Percentiles rank a stretch among this genome's conserved stretches.
Conservation (phyloP, 2,329 filamentous ascomycete species). For the Didymella segeticola region DNA sequence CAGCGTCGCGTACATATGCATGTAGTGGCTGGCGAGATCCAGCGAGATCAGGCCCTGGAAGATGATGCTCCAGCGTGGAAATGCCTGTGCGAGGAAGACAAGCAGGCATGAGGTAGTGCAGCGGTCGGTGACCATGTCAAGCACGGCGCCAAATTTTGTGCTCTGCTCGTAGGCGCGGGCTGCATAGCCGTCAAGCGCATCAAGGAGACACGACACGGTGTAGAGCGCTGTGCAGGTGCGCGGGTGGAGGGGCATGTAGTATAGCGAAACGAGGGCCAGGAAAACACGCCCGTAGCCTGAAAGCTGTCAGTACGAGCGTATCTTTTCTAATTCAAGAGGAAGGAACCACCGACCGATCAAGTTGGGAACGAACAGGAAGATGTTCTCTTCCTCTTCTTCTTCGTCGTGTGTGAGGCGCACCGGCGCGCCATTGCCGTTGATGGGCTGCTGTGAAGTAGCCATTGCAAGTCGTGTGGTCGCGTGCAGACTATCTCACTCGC, state of each 20-base stretch:
- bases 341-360: conserved; percentile 53
- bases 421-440: conserved; percentile 42
- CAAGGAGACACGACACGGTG: conserved; percentile 91
- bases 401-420: conserved; percentile 21
- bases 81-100: conserved; percentile 92
- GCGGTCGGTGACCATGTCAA: conserved; percentile 99
- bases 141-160: conserved; percentile 92
- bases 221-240: conserved; percentile 92
- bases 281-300: conserved; percentile 59
- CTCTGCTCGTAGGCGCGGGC: conserved; percentile 87
- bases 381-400: conserved; percentile 56
- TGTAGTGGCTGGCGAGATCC: conserved; percentile 95
- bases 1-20: conserved; percentile 98
- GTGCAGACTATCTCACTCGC: conserved; percentile 8
- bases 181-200: conserved; percentile 94
- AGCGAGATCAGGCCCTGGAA: conserved; percentile 94
- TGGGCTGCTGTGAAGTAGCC: conserved; percentile 35
- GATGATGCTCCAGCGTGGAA: conserved; percentile 89
- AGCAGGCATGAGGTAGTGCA: conserved; percentile 95
- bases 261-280: conserved; percentile 83
- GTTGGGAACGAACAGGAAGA: conserved; percentile 62
- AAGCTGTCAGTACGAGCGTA: conserved; percentile 17
- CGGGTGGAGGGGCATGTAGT: conserved; percentile 99
- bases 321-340: background rate
- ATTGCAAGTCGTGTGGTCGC: conserved; percentile 27